These are phyloP conservation scores for Fonsecaea nubica DNA, from an alignment of 2,329 filamentous ascomycete genomes.

Conservation along the genomic window DNA sequence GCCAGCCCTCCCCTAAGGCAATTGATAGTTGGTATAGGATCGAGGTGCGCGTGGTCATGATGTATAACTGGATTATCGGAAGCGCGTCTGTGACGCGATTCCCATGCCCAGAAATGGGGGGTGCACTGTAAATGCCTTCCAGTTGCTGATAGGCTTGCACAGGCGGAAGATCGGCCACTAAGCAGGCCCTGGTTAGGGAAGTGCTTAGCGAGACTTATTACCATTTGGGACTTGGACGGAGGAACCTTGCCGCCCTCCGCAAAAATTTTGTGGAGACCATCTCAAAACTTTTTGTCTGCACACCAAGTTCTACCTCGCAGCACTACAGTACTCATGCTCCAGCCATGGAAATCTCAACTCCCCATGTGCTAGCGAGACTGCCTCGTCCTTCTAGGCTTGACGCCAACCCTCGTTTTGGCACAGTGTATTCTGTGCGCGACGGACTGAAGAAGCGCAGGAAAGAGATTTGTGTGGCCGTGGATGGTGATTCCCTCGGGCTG, in stretches of 20 bases:
- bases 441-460: conserved; percentile 67
- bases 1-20: neutral
- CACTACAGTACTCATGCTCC: neutral
- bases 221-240: neutral
- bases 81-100: conserved; percentile 27
- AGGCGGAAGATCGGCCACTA: conserved; percentile 33
- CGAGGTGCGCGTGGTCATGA: conserved; percentile 2
- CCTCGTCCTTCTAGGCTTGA: conserved; percentile 52
- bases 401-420: conserved; percentile 50
- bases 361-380: conserved; percentile 54
- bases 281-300: conserved; percentile 9
- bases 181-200: conserved; percentile 9
- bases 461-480: conserved; percentile 65
- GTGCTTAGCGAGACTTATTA: neutral
- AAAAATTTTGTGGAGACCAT: neutral
- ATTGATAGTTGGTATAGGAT: neutral
- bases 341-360: conserved; percentile 53
- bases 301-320: neutral
- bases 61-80: neutral
- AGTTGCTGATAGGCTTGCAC: conserved; percentile 10
- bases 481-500: conserved; percentile 67
- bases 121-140: neutral
- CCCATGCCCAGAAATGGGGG: conserved; percentile 11
- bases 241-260: conserved; percentile 1
- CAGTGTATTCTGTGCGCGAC: conserved; percentile 61